phyloP scores from a whole-genome alignment of 106 monocot species.

The Vanilla planifolia region DNA sequence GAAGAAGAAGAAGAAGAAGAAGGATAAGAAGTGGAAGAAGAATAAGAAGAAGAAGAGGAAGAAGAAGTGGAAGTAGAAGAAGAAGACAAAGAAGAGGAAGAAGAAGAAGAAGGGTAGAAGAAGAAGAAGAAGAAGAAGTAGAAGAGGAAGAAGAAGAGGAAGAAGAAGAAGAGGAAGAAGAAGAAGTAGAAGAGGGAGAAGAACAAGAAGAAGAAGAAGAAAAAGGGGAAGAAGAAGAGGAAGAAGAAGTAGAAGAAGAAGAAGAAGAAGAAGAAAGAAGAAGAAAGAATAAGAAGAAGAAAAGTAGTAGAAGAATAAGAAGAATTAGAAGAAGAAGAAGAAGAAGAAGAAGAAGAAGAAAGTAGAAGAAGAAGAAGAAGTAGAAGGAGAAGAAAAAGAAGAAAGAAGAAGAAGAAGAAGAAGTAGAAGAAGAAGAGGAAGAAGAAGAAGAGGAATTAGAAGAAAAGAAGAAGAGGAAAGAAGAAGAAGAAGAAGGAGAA shows the following conservation, averaged over 20 bases:
- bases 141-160: not conserved
- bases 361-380: not conserved
- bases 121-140: not conserved
- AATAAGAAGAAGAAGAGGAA: too few species aligned
- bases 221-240: not conserved
- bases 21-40: too few species aligned
- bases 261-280: not conserved
- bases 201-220: too few species aligned
- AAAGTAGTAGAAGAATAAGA: too few species aligned
- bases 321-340: too few species aligned
- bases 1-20: too few species aligned
- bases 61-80: too few species aligned
- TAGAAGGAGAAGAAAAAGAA: not conserved
- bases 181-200: not conserved
- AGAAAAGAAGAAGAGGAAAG: not conserved
- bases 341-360: too few species aligned
- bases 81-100: too few species aligned
- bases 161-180: not conserved
- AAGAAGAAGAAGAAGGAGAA: not conserved
- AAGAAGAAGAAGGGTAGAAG: too few species aligned
- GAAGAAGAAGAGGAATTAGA: not conserved
- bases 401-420: not conserved
- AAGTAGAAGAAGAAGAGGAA: not conserved
- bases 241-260: not conserved
- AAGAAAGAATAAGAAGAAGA: too few species aligned